Evolutionary conservation across 495 filamentous ascomycete genomes (phyloP).

Genomic region (Podospora conica): DNA sequence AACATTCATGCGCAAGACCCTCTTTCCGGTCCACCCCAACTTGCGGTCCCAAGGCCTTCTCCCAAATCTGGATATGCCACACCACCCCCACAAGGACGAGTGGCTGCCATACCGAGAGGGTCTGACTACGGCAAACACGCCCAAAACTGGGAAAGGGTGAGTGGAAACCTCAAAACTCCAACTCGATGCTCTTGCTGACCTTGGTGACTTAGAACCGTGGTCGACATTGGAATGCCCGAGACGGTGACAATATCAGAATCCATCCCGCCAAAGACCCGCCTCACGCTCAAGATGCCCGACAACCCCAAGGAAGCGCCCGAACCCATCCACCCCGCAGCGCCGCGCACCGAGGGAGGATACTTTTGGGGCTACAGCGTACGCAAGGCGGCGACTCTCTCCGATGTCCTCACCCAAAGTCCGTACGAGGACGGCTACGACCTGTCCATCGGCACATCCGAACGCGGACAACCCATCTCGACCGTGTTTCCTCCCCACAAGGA

Average conservation of each 20-base stretch:
- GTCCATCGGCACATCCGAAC: constrained; percentile 69
- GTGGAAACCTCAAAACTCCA: neutral
- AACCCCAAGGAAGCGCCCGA: constrained; percentile 38
- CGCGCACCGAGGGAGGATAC: constrained; percentile 61
- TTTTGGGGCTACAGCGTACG: constrained; percentile 73
- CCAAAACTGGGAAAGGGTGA: constrained; percentile 34
- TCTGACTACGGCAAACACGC: constrained; percentile 42
- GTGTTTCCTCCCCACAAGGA: constrained; percentile 38
- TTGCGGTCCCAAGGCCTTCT: constrained; percentile 57
- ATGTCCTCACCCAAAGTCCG: constrained; percentile 58
- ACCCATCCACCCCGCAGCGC: constrained; percentile 52
- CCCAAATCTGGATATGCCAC: constrained; percentile 69
- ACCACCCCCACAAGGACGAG: constrained; percentile 60
- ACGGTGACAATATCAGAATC: constrained; percentile 46
- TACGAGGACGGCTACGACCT: constrained; percentile 61
- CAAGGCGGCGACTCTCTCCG: constrained; percentile 50
- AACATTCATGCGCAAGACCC: constrained; percentile 59
- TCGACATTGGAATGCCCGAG: constrained; percentile 54
- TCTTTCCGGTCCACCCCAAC: constrained; percentile 69
- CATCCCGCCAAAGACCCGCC: constrained; percentile 54
- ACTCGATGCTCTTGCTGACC: neutral
- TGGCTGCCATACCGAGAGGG: constrained; percentile 69
- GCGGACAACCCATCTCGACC: constrained; percentile 49
- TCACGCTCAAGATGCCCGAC: constrained; percentile 58
- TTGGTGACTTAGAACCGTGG: constrained; percentile 36